These are phyloP conservation scores for Sugiyamaella grinbergsii DNA, from an alignment of 1,139 yeast genomes.

Conservation along the genomic window DNA sequence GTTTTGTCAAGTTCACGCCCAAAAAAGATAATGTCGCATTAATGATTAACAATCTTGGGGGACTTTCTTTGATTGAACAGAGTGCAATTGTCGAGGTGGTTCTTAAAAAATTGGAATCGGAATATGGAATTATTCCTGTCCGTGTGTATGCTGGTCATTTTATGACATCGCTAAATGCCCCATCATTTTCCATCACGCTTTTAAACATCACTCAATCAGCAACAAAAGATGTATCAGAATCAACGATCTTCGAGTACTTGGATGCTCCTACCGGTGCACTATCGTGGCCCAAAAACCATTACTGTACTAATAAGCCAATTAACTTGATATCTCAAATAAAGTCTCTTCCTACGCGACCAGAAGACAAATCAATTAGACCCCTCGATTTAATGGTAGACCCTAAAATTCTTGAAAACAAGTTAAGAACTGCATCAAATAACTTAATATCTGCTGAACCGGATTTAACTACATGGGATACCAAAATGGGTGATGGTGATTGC, in stretches of 20 bases:
- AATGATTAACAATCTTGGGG: constrained; percentile 56
- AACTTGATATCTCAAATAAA: constrained; percentile 21
- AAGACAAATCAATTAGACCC: not conserved
- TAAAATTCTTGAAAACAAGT: constrained; percentile 37
- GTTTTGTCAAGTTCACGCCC: constrained; percentile 46
- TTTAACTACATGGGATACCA: constrained; percentile 54
- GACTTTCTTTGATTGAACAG: constrained; percentile 52
- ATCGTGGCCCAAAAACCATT: constrained; percentile 43
- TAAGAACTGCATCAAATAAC: constrained; percentile 46
- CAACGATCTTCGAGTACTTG: constrained; percentile 43
- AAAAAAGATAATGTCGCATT: constrained; percentile 46
- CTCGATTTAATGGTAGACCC: constrained; percentile 44
- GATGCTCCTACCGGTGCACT: constrained; percentile 48
- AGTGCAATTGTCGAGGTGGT: constrained; percentile 44
- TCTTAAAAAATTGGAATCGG: constrained; percentile 43
- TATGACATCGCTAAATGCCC: constrained; percentile 56
- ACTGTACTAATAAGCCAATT: constrained; percentile 22
- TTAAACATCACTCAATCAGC: constrained; percentile 49
- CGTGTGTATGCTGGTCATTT: constrained; percentile 53
- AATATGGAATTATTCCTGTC: constrained; percentile 46
- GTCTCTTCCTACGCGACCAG: not conserved
- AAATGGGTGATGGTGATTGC: constrained; percentile 58
- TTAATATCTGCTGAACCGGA: constrained; percentile 50
- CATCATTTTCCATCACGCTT: constrained; percentile 53
- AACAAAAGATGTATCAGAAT: constrained; percentile 30